Conservation (phyloP, 129 eudicot species). For the Artemisia tridentata region DNA sequence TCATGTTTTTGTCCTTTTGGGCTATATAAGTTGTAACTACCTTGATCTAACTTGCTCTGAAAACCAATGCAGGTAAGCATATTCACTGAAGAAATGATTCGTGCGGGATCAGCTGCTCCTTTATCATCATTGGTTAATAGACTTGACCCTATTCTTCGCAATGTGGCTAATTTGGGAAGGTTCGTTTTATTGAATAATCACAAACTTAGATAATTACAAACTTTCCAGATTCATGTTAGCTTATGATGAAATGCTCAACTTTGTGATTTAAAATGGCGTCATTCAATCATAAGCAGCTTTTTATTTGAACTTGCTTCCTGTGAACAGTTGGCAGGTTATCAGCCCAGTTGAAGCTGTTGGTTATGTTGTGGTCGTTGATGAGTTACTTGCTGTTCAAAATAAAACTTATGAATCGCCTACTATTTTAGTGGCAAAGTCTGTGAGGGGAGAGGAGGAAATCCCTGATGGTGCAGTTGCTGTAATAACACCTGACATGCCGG, state of each 20-base stretch:
- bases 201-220: no score
- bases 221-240: no score
- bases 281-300: background rate
- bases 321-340: slow-evolving; percentile 56
- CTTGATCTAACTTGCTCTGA: slow-evolving; percentile 4
- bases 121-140: slow-evolving; percentile 49
- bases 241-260: no score
- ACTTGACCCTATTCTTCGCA: slow-evolving; percentile 53
- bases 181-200: slow-evolving; percentile 8
- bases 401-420: slow-evolving; percentile 40
- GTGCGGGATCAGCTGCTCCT: slow-evolving; percentile 51
- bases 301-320: slow-evolving; percentile 15
- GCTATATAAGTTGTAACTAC: slow-evolving; percentile 1
- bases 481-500: slow-evolving; percentile 56
- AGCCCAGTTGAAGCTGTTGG: slow-evolving; percentile 55
- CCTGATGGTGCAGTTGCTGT: slow-evolving; percentile 64
- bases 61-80: slow-evolving; percentile 39
- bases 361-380: slow-evolving; percentile 39
- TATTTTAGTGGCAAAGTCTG: slow-evolving; percentile 45
- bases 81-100: slow-evolving; percentile 50
- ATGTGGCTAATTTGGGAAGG: slow-evolving; percentile 52
- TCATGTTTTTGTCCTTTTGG: background rate
- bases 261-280: background rate
- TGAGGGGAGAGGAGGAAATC: slow-evolving; percentile 58
- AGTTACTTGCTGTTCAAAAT: slow-evolving; percentile 45